Base-by-base conservation (phyloP, 371 early-diverging fungal genomes). In the Rhizopus sp. region DNA sequence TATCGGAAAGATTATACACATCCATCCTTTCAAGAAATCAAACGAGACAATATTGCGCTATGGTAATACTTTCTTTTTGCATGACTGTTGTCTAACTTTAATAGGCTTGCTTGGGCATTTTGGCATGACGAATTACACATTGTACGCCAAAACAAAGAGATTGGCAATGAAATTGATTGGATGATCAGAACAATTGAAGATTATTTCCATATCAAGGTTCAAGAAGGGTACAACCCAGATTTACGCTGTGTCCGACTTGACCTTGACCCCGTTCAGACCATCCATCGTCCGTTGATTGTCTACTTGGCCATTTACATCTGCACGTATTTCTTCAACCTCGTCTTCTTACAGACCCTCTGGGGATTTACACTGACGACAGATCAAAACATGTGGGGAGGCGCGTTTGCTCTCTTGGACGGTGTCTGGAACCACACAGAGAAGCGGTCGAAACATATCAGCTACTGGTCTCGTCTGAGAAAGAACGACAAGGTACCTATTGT, bases 241-340 rank as follows among this genome's bases (percentile, higher is more conserved):
- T 57, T 86, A 31, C 57, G 70, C 17, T 82, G 85, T 44, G 82
- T 88, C 50, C 75, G 83, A 9, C 74, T 88, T 30, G 78, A 73
- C 16, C 69, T 85, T 35, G 88, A 89, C 50, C 81, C 83, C 4
- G 78, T 89, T 35, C 59, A 80, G 30, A 86, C 87, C 6, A 62
- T 75, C 15, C 83, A 84, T 51, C 82, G 87, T 9, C 88, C 90
- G 1, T 63, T 88, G 7, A 38, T 78, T 13, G 56, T 85, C 3
- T 89, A 89, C 49, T 50, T 69, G 4, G 71, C n/a, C 7, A 49
- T 73, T 17, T 79, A 70, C 51, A 3, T 57, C 3, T 3, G 75
- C 40, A 73, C 76, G 6, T n/a, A 4, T 12, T 3, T 67, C 1
- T 75, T 73, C 45, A 66, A 79, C 39, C 16, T 17, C 4, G 10